Evolutionary conservation across 169 alveolate species (phyloP).

Genomic region (Cryptosporidium ryanae): DNA sequence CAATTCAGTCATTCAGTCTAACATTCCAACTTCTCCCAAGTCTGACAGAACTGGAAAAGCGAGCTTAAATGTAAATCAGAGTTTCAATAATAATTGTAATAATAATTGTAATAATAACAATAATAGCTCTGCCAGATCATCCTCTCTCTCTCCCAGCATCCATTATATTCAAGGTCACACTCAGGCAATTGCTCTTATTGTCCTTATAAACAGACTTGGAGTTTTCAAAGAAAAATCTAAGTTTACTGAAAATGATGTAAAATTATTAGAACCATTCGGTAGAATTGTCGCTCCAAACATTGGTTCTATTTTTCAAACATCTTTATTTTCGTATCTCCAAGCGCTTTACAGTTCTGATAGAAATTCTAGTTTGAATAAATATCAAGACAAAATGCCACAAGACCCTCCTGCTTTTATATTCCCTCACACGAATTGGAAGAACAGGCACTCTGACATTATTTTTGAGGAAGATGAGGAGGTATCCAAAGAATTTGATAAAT

Average conservation of each 20-base stretch:
- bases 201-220: conserved; percentile 54
- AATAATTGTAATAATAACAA: no score
- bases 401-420: conserved; percentile 59
- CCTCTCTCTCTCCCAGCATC: conserved; percentile 71
- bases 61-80: not conserved
- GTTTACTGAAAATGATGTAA: conserved; percentile 68
- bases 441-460: conserved; percentile 65
- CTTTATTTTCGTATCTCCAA: conserved; percentile 64
- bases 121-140: conserved; percentile 17
- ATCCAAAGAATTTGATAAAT: conserved; percentile 49
- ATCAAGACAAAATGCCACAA: conserved; percentile 71
- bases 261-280: conserved; percentile 65
- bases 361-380: conserved; percentile 37
- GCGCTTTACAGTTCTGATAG: conserved; percentile 50
- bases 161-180: conserved; percentile 5
- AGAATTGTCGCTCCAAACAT: conserved; percentile 70
- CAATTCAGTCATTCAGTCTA: conserved; percentile 19
- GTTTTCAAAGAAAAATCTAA: conserved; percentile 55
- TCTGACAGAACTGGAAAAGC: conserved; percentile 44
- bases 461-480: conserved; percentile 72
- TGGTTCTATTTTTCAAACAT: conserved; percentile 63
- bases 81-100: not conserved
- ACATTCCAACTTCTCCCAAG: conserved; percentile 62
- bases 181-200: conserved; percentile 70
- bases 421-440: conserved; percentile 60